phyloP scores from a whole-genome alignment of 2,329 filamentous ascomycete genomes.

The Dactylellina parvicollis region DNA sequence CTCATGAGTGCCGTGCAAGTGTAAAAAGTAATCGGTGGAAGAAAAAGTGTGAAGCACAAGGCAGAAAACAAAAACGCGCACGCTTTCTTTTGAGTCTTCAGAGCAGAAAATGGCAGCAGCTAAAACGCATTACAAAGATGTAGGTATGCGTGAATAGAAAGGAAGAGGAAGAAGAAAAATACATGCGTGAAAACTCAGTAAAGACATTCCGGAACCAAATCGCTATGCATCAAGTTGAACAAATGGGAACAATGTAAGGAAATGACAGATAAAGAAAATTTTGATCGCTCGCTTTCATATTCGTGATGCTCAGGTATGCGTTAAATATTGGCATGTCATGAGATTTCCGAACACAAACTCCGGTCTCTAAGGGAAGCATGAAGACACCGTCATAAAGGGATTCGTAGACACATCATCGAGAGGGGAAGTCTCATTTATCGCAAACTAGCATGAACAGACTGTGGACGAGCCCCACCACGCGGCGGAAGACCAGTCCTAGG shows the following conservation, averaged over 20 bases:
- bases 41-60: slow-evolving; percentile 3
- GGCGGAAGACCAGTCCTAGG: slow-evolving; percentile 36
- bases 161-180: not conserved
- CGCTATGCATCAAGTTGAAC: slow-evolving; percentile 48
- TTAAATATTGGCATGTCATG: slow-evolving; percentile 41
- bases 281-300: slow-evolving; percentile 42
- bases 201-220: slow-evolving; percentile 44
- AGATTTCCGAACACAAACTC: slow-evolving; percentile 48
- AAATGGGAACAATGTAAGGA: slow-evolving; percentile 14
- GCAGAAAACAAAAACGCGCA: slow-evolving; percentile 8
- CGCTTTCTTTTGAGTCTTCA: slow-evolving; percentile 31
- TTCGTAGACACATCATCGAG: slow-evolving; percentile 21
- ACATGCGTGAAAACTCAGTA: slow-evolving; percentile 19
- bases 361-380: slow-evolving; percentile 11
- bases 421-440: slow-evolving; percentile 27
- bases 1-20: slow-evolving; percentile 34
- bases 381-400: slow-evolving; percentile 13
- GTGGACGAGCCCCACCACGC: slow-evolving; percentile 37
- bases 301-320: slow-evolving; percentile 45
- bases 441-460: slow-evolving; percentile 41
- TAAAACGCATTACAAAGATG: slow-evolving; percentile 46
- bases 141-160: slow-evolving; percentile 38
- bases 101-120: slow-evolving; percentile 12
- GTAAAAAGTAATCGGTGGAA: slow-evolving; percentile 6
- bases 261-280: slow-evolving; percentile 5